Base-by-base conservation (phyloP, 169 alveolate species). In the Plasmodium vinckei region DNA sequence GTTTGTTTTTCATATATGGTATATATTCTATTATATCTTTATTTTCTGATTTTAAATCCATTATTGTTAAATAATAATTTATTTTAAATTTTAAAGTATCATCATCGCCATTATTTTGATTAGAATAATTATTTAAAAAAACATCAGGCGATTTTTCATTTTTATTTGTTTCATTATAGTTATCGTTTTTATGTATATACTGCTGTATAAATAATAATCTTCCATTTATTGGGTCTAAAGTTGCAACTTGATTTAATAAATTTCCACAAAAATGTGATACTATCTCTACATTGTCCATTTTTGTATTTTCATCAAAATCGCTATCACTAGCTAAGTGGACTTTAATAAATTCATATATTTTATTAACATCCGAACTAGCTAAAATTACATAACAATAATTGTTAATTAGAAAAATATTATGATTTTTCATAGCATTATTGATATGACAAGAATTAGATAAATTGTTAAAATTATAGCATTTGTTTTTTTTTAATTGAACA, bases 211-310 rank as follows among this genome's bases (percentile, higher is more conserved):
- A 86, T 17, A 86, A 69, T 15, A 86, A 42, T 47, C 87, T 56
- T 13, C 56, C 56, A 59, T 86, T 86, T 57, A 60, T 57, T 21
- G 86, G 46, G 46, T 86, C 91, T 69, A 86, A 69, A 39, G 57
- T 60, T 39, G 87, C 91, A 39, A 70, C 46, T 60, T 86, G 91
- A 56, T 86, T 86, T 25, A 86, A 21, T 44, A 86, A 3, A 59
- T 86, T 68, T 49, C 91, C 91, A 65, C 91, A 86, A 70, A 86
- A 86, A 44, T 86, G 91, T 7, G 91, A 39, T 21, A 86, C 46
- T 56, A 86, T 86, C 56, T 86, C 77, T 33, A 86, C 91, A 7
- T 69, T 49, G 54, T 86, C 13, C 54, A 27, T 86, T 49, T 49
- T 56, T 9, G 72, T 86, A 49, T 68, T 68, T 57, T 86, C 91